Evolutionary conservation across 2,329 filamentous ascomycete species (phyloP).

Genomic region (Aspergillus sp.): DNA sequence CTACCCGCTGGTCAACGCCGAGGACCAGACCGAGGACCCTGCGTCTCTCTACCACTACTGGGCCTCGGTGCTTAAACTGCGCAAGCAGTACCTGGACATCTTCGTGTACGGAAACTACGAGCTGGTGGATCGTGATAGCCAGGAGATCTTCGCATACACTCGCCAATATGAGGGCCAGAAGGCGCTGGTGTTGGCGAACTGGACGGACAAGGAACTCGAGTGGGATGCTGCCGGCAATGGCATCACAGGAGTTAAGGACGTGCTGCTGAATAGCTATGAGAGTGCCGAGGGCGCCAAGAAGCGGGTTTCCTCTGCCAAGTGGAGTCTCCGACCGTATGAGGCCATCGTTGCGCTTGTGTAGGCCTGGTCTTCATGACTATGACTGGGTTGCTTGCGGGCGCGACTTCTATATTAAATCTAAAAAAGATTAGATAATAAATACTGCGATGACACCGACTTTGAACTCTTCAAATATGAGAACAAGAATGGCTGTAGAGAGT

Average conservation of each 20-base stretch:
- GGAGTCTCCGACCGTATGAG: slow-evolving; percentile 35
- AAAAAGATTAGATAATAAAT: not conserved
- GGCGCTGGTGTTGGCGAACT: slow-evolving; percentile 37
- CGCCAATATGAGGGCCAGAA: slow-evolving; percentile 39
- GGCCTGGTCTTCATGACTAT: not conserved
- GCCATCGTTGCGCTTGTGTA: slow-evolving; percentile 30
- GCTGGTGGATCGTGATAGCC: slow-evolving; percentile 52
- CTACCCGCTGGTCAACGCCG: slow-evolving; percentile 63
- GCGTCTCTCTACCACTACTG: slow-evolving; percentile 62
- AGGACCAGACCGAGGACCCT: slow-evolving; percentile 38
- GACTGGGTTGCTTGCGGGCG: not conserved
- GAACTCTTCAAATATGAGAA: too few relatives aligned
- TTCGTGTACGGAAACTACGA: slow-evolving; percentile 69
- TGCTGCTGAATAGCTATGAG: slow-evolving; percentile 35
- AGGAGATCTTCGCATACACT: slow-evolving; percentile 57
- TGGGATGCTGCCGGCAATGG: slow-evolving; percentile 34
- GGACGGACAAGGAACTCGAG: slow-evolving; percentile 30
- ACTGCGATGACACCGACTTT: not conserved
- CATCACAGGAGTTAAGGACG: slow-evolving; percentile 24
- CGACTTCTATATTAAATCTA: not conserved
- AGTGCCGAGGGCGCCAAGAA: slow-evolving; percentile 16
- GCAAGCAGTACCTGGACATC: slow-evolving; percentile 61
- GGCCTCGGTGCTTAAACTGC: slow-evolving; percentile 56
- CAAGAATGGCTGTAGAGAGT: too few relatives aligned
- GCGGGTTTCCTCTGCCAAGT: slow-evolving; percentile 25